Evolutionary conservation across 2,329 filamentous ascomycete genomes (phyloP), one percentile per base, ranked within the genome.

Genomic region (Dendryphion nanum): DNA sequence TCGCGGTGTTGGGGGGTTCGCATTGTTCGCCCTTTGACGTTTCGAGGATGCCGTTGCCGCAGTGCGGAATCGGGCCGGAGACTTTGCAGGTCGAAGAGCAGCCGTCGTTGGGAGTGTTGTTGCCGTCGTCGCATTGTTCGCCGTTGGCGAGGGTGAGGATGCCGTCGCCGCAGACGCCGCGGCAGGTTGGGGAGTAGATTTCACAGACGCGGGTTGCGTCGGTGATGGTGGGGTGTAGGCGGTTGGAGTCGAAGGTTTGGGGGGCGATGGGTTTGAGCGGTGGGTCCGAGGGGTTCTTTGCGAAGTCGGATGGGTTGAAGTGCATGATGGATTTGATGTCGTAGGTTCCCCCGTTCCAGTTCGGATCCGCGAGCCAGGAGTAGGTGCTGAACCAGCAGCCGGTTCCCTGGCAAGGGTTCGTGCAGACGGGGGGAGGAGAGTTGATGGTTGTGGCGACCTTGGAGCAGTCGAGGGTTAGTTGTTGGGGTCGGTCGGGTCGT

Each of bases 71-170:
- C 23, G 33, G 15, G 5, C 23, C 15, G 16, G 24, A 19, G n/a
- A 24, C 36, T 30, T 40, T 41, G 33, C 46, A 49, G 21, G 41
- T 38, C 8, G 43, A 35, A 6, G 34, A 24, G 36, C 46, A 49
- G 3, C 44, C 44, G 26, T 49, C 46, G 8, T 37, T 37, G 16
- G 44, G 33, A n/a, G 36, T 17, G 21, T 49, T 49, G 28, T 49
- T 49, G 14, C 46, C 46, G 18, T 49, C 46, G 24, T 49, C 46
- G 29, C 46, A 49, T 13, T 47, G 37, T 29, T 49, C 46, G n/a
- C 41, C 23, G n/a, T 26, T 26, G 8, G 8, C 39, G 14, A 38
- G 38, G 6, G 32, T 35, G 2, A 49, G 16, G 18, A 47, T 41
- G 6, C 44, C 46, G 23, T 49, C 44, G 28, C 46, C 46, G 21